Base-by-base conservation (phyloP, 2,329 filamentous ascomycete genomes). In the Cryphonectria parasitica region DNA sequence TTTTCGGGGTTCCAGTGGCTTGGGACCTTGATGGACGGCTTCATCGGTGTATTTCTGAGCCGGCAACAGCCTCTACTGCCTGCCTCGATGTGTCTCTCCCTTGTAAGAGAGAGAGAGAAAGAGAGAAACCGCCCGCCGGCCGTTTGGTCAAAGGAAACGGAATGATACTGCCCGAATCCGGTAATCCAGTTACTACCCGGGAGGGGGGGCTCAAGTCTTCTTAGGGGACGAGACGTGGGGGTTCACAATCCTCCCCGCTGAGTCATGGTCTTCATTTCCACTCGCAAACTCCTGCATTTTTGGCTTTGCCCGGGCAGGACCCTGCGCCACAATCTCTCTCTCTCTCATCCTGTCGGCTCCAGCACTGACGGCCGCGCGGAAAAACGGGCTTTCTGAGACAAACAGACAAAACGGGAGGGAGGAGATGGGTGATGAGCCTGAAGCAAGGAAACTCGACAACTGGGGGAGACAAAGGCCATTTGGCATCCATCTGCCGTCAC, bases 281-380 rank as follows among this genome's bases (percentile, higher is more conserved):
- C 34, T 34, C 39, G 34, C n/a, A 19, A 11, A n/a, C 10, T 13
- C 2, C 3, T n/a, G 34, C 56, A n/a, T 39, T 19, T 61, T 39
- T n/a, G 22, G 58, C 31, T 34, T 34, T 71, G 62, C 45, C 36
- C 67, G 60, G 62, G 43, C 31, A 36, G 22, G 45, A n/a, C 41
- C 66, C 63, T 65, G 56, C 68, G 34, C 61, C 63, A 65, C 69
- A 56, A 7, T n/a, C 45, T 8, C 43, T 11, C 62, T 10, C 36
- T 39, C 36, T 39, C 36, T 39, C 17, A 41, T 66, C 60, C 43
- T 31, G 34, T 69, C 66, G 63, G 69, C 41, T 34, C 49, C 62
- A 63, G 64, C 28, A 41, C 52, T 25, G 66, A 41, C 62, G 41
- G 41, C 60, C 60, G 49, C 22, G 49, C 49, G 49, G 22, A 22